phyloP scores from a whole-genome alignment of 495 filamentous ascomycete genomes.

The Penicillium lagena region DNA sequence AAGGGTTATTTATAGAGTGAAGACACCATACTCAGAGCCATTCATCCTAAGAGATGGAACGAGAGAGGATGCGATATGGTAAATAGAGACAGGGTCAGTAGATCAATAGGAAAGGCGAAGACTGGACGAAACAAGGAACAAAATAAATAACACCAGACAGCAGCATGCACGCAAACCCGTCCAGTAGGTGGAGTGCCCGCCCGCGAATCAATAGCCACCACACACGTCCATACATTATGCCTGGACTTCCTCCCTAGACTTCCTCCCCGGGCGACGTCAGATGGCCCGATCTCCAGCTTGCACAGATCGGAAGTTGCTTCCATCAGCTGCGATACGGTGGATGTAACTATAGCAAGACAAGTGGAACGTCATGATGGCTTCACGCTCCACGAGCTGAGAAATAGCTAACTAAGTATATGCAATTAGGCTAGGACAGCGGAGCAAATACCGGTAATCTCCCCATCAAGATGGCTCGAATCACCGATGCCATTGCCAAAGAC shows the following conservation, averaged over 20 bases:
- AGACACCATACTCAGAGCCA: too few species aligned
- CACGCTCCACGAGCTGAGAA: background rate
- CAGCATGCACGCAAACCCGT: background rate
- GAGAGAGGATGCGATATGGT: background rate
- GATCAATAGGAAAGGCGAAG: background rate
- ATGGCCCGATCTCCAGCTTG: background rate
- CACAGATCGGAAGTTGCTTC: conserved; percentile 1
- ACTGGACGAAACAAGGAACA: background rate
- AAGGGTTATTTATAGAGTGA: too few species aligned
- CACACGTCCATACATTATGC: too few species aligned
- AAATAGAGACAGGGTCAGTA: background rate
- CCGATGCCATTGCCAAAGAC: conserved; percentile 35
- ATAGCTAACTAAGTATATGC: too few species aligned
- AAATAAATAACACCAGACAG: background rate
- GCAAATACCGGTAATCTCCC: background rate
- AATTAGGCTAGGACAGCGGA: too few species aligned
- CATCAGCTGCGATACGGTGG: background rate
- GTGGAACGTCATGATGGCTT: background rate
- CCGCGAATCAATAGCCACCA: too few species aligned
- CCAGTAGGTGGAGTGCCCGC: too few species aligned
- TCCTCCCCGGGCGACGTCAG: too few species aligned
- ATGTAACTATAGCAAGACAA: background rate
- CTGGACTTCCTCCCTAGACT: too few species aligned
- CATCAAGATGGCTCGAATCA: conserved; percentile 13
- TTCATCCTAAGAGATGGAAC: too few species aligned